Evolutionary conservation across 2,329 filamentous ascomycete genomes (phyloP).

Genomic region (Colletotrichum higginsianum): DNA sequence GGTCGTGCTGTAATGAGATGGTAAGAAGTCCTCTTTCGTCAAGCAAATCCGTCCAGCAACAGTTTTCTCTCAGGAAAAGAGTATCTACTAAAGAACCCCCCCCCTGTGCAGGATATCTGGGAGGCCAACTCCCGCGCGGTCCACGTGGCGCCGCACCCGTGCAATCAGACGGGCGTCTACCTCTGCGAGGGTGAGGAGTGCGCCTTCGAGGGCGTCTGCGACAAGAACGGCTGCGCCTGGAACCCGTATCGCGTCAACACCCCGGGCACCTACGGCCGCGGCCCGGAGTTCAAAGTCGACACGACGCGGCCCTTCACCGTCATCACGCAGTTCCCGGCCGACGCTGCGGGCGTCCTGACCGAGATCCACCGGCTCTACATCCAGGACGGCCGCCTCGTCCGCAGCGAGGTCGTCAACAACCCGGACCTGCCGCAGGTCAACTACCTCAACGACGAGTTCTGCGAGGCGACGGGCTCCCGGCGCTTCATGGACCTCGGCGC

Average conservation of each 20-base stretch:
- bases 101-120: conserved; percentile 63
- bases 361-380: conserved; percentile 66
- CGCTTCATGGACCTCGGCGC: conserved; percentile 57
- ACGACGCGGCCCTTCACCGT: conserved; percentile 59
- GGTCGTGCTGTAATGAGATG: conserved; percentile 69
- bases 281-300: conserved; percentile 51
- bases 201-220: conserved; percentile 56
- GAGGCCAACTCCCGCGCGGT: conserved; percentile 65
- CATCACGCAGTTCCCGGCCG: conserved; percentile 64
- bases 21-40: conserved; percentile 24
- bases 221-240: conserved; percentile 61
- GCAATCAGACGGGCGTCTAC: conserved; percentile 60
- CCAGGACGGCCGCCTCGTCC: conserved; percentile 64
- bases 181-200: conserved; percentile 60
- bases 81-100: background rate
- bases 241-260: conserved; percentile 55
- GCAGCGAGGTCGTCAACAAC: conserved; percentile 55
- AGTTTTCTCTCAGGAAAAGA: background rate
- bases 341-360: conserved; percentile 54
- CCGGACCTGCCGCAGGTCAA: conserved; percentile 51
- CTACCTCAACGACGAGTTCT: conserved; percentile 55
- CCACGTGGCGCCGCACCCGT: conserved; percentile 64
- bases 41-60: no score
- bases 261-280: conserved; percentile 53
- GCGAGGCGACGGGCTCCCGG: conserved; percentile 50